A percentile compares a stretch with the other conserved stretches of the same genome.
phyloP scores from a whole-genome alignment of 768 basidiomycete genomes.

The Coprinopsis cinerea region DNA sequence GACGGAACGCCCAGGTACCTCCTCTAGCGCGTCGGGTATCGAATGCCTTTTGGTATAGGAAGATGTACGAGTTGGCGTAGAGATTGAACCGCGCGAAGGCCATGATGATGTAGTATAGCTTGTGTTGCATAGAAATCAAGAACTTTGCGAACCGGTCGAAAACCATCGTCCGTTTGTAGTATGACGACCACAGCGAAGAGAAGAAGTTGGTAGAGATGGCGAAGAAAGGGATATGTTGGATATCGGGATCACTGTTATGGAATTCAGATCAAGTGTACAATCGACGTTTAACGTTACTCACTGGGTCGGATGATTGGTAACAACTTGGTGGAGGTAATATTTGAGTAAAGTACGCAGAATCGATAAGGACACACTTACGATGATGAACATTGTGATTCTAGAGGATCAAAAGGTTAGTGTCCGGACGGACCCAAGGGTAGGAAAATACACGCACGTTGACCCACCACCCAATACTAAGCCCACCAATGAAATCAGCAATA shows the following conservation, averaged over 20 bases:
- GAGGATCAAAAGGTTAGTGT: constrained; percentile 4
- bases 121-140: constrained; percentile 78
- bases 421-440: constrained; percentile 5
- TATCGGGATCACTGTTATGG: constrained; percentile 66
- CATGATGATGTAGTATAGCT: constrained; percentile 88
- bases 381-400: constrained; percentile 97
- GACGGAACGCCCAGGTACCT: constrained; percentile 70
- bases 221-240: constrained; percentile 88
- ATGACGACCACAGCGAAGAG: constrained; percentile 83
- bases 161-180: constrained; percentile 82
- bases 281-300: constrained; percentile 31
- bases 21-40: constrained; percentile 60
- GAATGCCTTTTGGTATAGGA: constrained; percentile 60
- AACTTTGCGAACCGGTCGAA: constrained; percentile 66
- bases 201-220: constrained; percentile 89
- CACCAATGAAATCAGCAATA: constrained; percentile 84
- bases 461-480: constrained; percentile 97
- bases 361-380: constrained; percentile 47
- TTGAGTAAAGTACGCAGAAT: neutral
- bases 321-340: constrained; percentile 46
- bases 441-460: constrained; percentile 66
- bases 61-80: constrained; percentile 80
- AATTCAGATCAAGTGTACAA: constrained; percentile 12
- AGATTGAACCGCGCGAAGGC: constrained; percentile 92
- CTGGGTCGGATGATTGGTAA: constrained; percentile 97